Evolutionary conservation across 2,329 filamentous ascomycete genomes (phyloP).

Genomic region (Hypomyces perniciosus): DNA sequence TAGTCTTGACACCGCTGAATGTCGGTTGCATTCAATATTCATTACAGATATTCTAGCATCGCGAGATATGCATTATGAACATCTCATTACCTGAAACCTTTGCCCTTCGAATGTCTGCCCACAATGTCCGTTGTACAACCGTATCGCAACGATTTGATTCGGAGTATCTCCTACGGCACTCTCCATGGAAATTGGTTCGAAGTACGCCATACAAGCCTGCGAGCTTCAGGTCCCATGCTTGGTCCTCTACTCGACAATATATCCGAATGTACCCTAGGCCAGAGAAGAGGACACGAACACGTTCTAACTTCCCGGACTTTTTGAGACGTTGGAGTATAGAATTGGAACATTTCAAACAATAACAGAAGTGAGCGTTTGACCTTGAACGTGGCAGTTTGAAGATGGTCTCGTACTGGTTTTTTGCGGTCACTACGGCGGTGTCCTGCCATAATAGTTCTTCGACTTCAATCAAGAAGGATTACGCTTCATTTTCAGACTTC

Average conservation of each 20-base stretch:
- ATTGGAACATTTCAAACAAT: no score
- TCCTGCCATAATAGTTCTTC: no score
- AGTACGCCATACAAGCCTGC: neutral
- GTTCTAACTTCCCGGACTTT: no score
- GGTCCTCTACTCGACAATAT: neutral
- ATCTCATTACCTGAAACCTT: slow-evolving; percentile 4
- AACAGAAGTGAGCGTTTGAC: no score
- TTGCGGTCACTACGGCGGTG: no score
- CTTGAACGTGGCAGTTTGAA: no score
- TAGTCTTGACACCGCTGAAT: neutral
- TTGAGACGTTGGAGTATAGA: no score
- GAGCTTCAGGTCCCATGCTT: neutral
- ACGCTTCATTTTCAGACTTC: no score
- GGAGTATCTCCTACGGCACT: neutral
- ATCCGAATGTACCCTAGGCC: no score
- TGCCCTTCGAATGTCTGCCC: neutral
- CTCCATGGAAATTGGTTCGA: neutral
- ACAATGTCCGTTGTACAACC: neutral
- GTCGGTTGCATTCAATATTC: neutral
- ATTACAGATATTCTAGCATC: neutral
- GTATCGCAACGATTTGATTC: neutral
- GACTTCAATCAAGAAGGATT: no score
- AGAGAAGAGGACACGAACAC: no score
- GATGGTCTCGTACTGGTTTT: no score
- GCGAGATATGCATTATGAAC: neutral